These are phyloP conservation scores for Schizonepeta tenuifolia DNA, from an alignment of 257 asterid genomes.

Conservation along the genomic window DNA sequence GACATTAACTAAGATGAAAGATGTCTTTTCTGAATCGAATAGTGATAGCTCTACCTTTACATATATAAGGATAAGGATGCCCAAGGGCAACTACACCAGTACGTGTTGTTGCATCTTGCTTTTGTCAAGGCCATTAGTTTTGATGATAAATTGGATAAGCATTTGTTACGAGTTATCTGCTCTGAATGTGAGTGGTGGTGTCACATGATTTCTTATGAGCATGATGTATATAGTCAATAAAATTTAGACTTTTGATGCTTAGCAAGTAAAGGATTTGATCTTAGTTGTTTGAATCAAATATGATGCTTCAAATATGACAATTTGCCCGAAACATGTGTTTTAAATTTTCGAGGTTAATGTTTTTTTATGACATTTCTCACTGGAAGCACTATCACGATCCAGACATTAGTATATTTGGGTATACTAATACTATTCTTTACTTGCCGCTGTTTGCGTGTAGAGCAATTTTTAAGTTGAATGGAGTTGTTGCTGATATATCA, in stretches of 20 bases:
- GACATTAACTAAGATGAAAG: too few relatives aligned
- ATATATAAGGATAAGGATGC: too few relatives aligned
- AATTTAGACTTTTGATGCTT: neutral
- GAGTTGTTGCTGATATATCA: too few relatives aligned
- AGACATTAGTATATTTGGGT: neutral
- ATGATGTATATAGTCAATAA: neutral
- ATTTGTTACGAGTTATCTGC: neutral
- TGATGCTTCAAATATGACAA: neutral
- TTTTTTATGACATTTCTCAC: neutral
- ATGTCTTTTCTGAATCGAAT: too few relatives aligned
- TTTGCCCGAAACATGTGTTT: neutral
- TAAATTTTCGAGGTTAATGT: neutral
- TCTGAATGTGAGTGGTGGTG: slow-evolving; percentile 5
- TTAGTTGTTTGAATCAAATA: neutral
- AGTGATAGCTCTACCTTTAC: too few relatives aligned
- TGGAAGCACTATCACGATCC: neutral
- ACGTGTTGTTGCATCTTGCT: neutral
- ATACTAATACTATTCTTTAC: neutral
- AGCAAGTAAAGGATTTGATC: neutral
- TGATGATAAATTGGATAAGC: neutral
- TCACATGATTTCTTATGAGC: neutral
- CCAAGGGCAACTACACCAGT: neutral
- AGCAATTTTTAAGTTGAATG: too few relatives aligned
- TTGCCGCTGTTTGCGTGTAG: neutral
- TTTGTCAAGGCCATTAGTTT: neutral